Percentiles rank a stretch among this genome's conserved stretches.
phyloP scores from a whole-genome alignment of 176 grass and related monocot species.

The Bothriochloa decipiens region DNA sequence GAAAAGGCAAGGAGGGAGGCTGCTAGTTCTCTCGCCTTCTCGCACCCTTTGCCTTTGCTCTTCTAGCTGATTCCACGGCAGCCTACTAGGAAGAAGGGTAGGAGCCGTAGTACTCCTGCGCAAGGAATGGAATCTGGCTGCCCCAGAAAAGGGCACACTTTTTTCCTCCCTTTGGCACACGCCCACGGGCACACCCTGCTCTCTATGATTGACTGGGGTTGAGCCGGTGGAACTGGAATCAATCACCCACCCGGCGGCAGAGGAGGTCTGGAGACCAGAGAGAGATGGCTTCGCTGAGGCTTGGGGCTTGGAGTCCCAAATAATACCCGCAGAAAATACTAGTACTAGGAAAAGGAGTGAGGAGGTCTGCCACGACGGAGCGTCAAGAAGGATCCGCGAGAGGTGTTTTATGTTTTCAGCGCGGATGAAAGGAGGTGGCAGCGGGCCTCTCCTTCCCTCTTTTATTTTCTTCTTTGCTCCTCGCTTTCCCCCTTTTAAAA shows the following conservation, averaged over 20 bases:
- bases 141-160: neutral
- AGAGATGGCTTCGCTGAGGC: neutral
- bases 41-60: neutral
- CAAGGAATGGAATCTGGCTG: constrained; percentile 46
- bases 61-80: constrained; percentile 23
- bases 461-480: neutral
- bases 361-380: neutral
- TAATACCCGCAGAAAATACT: too few species aligned
- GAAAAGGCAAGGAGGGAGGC: neutral
- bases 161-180: neutral
- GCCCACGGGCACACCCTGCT: neutral
- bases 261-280: too few species aligned
- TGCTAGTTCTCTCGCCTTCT: too few species aligned
- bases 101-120: constrained; percentile 1
- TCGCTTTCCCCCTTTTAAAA: constrained; percentile 24
- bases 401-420: too few species aligned
- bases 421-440: neutral
- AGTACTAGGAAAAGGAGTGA: too few species aligned
- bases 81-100: neutral
- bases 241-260: neutral
- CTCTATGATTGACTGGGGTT: neutral
- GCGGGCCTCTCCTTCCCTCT: neutral
- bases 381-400: neutral
- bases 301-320: neutral
- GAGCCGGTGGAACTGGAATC: neutral